A percentile compares a stretch with the other conserved stretches of the same genome.
Evolutionary conservation across 2,329 filamentous ascomycete genomes (phyloP).

Genomic region (Cladosporium sp.): DNA sequence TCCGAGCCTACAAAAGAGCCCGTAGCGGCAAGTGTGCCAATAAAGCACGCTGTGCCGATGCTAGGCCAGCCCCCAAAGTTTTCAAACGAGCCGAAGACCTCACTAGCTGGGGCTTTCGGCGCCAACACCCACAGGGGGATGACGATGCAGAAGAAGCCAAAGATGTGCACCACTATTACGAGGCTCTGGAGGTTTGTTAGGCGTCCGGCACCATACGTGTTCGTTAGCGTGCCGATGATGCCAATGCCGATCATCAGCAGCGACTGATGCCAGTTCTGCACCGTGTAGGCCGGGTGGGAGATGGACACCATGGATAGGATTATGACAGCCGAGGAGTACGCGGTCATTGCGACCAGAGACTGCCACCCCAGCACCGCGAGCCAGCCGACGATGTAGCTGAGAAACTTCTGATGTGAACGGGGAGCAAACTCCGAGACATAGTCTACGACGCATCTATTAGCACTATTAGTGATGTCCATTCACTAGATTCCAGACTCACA

Average conservation of each 20-base stretch:
- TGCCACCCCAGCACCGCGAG: conserved; percentile 33
- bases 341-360: conserved; percentile 8
- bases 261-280: conserved; percentile 32
- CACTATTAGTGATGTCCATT: too few relatives aligned
- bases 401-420: conserved; percentile 27
- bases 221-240: conserved; percentile 38
- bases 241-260: conserved; percentile 36
- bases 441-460: conserved; percentile 18
- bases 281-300: conserved; percentile 25
- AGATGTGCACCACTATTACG: conserved; percentile 31
- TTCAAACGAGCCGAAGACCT: conserved; percentile 38
- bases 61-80: conserved; percentile 43
- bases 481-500: too few relatives aligned
- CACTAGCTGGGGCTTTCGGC: conserved; percentile 23
- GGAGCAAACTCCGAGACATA: conserved; percentile 37
- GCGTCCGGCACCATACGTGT: conserved; percentile 36
- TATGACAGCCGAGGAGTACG: conserved; percentile 4
- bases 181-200: conserved; percentile 41
- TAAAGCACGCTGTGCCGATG: too few relatives aligned
- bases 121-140: too few relatives aligned
- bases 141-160: conserved; percentile 36
- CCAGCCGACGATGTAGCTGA: conserved; percentile 34
- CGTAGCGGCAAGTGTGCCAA: too few relatives aligned
- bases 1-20: too few relatives aligned
- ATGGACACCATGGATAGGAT: conserved; percentile 12